Evolutionary conservation across 148 eudicot genomes (phyloP), one percentile per base, ranked within the genome.

Genomic region (Vaccinium vitisidaea): DNA sequence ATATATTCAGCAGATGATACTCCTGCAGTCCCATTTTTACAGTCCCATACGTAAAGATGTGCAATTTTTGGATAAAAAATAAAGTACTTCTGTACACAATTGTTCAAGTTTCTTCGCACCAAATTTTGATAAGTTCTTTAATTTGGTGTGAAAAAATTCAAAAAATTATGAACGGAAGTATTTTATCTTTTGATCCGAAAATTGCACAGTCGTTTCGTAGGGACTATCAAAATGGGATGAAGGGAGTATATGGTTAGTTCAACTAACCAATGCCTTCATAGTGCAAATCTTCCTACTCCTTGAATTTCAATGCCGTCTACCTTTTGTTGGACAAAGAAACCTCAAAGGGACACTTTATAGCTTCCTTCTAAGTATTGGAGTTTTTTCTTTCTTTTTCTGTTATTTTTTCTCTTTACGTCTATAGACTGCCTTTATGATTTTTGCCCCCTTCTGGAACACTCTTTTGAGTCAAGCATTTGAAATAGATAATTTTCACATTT

Each of bases 251-350:
- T 21, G 7, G 79, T 75, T 46, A 75, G 55, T 9, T 21, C 27
- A 75, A 75, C 79, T 48, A n/a, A n/a, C 30, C 79, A 75, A 75
- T 75, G 79, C 79, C 79, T 19, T 18, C 50, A 74, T 36, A 13
- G 39, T 25, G 21, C 54, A 21, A 8, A 75, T 75, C 54, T 16
- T 43, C 23, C 79, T 23, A 77, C 58, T 50, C 54, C 54, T 75
- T 46, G 32, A n/a, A 23, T 23, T 50, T n/a, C 52, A 53, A 77
- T 77, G 54, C 9, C 10, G 25, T 77, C 36, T 50, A 77, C 25
- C 32, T 65, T 65, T 65, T 1, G 2, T 50, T 49, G 12, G 50
- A 77, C 80, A 77, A 77, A 13, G 36, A 77, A 77, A 21, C 56
- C 36, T 77, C 14, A 6, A 46, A 75, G 53, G 79, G 50, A 75